Evolutionary conservation across 352 stramenopile species (phyloP), one percentile per base, ranked within the genome.

Genomic region (Pythium apleroticum): DNA sequence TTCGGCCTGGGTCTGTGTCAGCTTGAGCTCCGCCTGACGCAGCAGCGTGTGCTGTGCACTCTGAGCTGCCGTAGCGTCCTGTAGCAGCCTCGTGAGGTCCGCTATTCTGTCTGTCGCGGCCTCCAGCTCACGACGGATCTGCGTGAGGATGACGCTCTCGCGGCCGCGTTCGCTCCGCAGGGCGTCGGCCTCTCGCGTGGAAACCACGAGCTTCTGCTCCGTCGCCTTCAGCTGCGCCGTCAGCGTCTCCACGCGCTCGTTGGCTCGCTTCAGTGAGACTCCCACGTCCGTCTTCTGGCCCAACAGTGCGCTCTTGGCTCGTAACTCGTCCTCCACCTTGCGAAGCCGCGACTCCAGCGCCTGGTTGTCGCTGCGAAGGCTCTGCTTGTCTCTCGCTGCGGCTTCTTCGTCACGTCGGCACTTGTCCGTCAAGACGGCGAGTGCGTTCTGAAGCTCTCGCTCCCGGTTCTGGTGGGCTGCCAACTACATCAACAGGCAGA

Each of bases 1-100:
- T 49, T 88, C 80, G 22, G 80, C 55, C 1, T 65, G 57, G 4
- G 25, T 57, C 58, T 52, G 69, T 22, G 19, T 55, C 30, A 76
- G 50, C 27, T 61, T 68, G 1, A 68, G 55, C 39, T 83, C 67
- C 11, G 48, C 55, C 24, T 82, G 46, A 25, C 74, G 62, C 9
- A 88, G 45, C 15, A 24, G 11, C 3, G 2, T 37, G 4, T 69
- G 33, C 49, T 71, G 63, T 7, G 52, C 49, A 1, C 15, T 12
- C 8, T 27, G 24, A 20, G 25, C 41, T 19, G 46, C 14, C 12
- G n/a, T 27, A 8, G 37, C 17, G 5, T 62, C 22, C 25, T 62
- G 57, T 11, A 61, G 1, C 9, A 37, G 27, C 6, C 15, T 22
- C 27, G 28, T 45, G 5, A 56, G 30, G 9, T 56, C 43, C 19